phyloP scores from a whole-genome alignment of 495 filamentous ascomycete genomes.

The Penicillium parvum region DNA sequence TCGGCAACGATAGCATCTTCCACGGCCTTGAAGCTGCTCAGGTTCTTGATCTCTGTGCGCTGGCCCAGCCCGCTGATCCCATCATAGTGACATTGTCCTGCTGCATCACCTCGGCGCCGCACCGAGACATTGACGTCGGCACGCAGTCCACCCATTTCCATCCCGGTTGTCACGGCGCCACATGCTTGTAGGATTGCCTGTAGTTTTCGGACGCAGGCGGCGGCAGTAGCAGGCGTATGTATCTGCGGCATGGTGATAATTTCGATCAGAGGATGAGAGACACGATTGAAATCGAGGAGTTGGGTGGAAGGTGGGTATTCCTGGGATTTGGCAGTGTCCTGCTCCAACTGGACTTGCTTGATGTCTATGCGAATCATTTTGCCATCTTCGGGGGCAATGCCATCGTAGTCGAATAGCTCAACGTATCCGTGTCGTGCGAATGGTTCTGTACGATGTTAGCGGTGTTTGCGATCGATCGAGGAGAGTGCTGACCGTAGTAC shows the following conservation, averaged over 20 bases:
- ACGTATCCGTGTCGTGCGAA: slow-evolving; percentile 77
- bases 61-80: slow-evolving; percentile 66
- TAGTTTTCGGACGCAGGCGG: slow-evolving; percentile 81
- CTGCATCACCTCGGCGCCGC: slow-evolving; percentile 44
- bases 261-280: slow-evolving; percentile 85
- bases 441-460: slow-evolving; percentile 49
- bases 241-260: slow-evolving; percentile 90
- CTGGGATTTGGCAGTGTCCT: slow-evolving; percentile 94
- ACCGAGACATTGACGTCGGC: slow-evolving; percentile 97
- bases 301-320: slow-evolving; percentile 67
- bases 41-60: slow-evolving; percentile 95
- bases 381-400: slow-evolving; percentile 68
- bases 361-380: slow-evolving; percentile 68
- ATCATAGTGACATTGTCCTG: slow-evolving; percentile 47
- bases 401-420: slow-evolving; percentile 67
- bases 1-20: slow-evolving; percentile 92
- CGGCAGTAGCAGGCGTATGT: slow-evolving; percentile 77
- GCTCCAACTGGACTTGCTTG: slow-evolving; percentile 92
- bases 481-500: slow-evolving; percentile 59
- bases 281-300: slow-evolving; percentile 90
- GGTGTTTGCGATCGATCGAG: background rate
- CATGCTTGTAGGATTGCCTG: slow-evolving; percentile 76
- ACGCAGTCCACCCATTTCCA: slow-evolving; percentile 88
- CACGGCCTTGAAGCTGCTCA: slow-evolving; percentile 90
- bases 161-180: slow-evolving; percentile 78